Evolutionary conservation across 2,329 filamentous ascomycete genomes (phyloP), one percentile per base, ranked within the genome.

Genomic region (Trichoderma atroviride): DNA sequence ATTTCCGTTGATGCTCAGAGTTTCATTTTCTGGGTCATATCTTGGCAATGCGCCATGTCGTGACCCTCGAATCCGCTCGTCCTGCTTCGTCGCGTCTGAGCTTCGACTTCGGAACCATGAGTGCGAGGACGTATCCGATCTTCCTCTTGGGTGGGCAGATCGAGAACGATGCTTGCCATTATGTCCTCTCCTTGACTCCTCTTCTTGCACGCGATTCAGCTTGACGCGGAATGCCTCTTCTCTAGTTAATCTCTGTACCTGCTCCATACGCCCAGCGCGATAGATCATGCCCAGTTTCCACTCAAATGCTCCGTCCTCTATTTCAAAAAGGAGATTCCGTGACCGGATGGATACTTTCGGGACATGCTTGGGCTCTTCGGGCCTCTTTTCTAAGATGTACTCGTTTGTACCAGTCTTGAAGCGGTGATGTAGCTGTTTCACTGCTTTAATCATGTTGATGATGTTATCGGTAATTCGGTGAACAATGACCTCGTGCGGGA

Each of bases 271-370:
- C 0, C 96, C 96, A 57, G 93, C 89, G 37, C 95, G 90, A 78
- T 98, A 99, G 63, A 99, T 99, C 76, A 94, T 90, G 19, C 94
- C 93, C 11, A 99, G 84, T 78, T 97, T 98, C 92, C 94, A 99
- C 78, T 99, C 96, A 75, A 99, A 99, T 0, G 93, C 91, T 61
- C 96, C 95, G 78, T 99, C 96, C 80, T 99, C 96, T 43, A 99
- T 85, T 76, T 98, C 95, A 70, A 99, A 95, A 2, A 97, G 82
- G 29, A 99, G 84, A 5, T 92, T 92, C 74, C 92, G 92, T 67
- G 91, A 91, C 63, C 94, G 89, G 11, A 99, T 73, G 0, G 94
- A 95, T 27, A 99, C 84, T 76, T 92, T 95, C 1, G 96, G 96
- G 0, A 99, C 89, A 57, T 88, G 84, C 78, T 96, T 98, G 0